Percentiles rank a stretch among this genome's conserved stretches.
phyloP scores from a whole-genome alignment of 2,329 filamentous ascomycete species.

The Colletotrichum scovillei region DNA sequence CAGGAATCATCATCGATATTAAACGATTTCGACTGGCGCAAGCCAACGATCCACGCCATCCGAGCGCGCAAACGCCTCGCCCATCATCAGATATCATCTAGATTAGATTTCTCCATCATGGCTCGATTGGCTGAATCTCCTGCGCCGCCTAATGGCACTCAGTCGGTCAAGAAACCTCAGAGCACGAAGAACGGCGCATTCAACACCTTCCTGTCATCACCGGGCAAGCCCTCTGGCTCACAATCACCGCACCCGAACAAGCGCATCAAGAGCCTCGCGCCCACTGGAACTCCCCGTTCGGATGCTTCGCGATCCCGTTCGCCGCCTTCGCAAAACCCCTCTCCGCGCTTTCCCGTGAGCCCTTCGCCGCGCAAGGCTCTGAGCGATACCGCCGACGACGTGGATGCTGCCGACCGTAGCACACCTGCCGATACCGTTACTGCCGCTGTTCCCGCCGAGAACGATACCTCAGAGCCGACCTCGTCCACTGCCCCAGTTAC shows the following conservation, averaged over 20 bases:
- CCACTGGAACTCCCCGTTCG: not conserved
- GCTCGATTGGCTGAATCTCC: conserved; percentile 10
- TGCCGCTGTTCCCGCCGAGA: not conserved
- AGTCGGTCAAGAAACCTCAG: conserved; percentile 14
- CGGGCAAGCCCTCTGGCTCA: conserved; percentile 20
- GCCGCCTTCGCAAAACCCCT: not conserved
- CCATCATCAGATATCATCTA: not conserved
- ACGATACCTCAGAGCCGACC: not conserved
- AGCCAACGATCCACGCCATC: conserved; percentile 4
- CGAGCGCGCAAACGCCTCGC: conserved; percentile 7
- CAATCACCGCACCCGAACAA: conserved; percentile 25
- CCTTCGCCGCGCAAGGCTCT: conserved; percentile 6
- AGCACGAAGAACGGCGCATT: conserved; percentile 20
- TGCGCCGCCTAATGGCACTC: conserved; percentile 5
- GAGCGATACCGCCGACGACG: not conserved
- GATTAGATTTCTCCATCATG: not conserved
- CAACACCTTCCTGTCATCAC: conserved; percentile 20
- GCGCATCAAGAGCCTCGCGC: conserved; percentile 14
- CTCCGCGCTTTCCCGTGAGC: not conserved
- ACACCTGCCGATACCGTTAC: not conserved
- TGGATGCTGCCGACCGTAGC: not conserved
- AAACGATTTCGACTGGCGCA: conserved; percentile 13
- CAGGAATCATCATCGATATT: not conserved
- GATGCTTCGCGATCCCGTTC: conserved; percentile 23
- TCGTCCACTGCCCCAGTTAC: not conserved